Evolutionary conservation across 2,329 filamentous ascomycete genomes (phyloP).

Genomic region (Trichoderma sp.): DNA sequence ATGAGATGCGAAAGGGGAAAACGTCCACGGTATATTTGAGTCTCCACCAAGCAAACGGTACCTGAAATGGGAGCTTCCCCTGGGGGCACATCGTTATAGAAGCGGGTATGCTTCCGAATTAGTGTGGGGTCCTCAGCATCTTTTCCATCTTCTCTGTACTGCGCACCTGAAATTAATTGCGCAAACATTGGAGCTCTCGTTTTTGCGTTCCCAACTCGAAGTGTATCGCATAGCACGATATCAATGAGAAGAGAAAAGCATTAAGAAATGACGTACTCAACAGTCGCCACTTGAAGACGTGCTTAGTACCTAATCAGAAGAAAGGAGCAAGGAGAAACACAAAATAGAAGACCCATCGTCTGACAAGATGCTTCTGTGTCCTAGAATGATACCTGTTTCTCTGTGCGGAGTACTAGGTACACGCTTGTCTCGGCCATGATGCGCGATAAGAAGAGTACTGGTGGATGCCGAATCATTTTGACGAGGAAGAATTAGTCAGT

Average conservation of each 20-base stretch:
- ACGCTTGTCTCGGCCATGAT: not conserved
- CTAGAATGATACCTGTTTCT: not conserved
- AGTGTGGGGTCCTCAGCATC: not conserved
- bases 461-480: not conserved
- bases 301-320: not conserved
- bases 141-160: not conserved
- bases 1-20: not conserved
- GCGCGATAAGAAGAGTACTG: not conserved
- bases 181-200: not conserved
- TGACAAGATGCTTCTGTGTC: not conserved
- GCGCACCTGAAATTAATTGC: not conserved
- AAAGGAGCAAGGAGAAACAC: not conserved
- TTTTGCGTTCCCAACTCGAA: not conserved
- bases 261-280: not conserved
- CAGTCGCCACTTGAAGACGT: not conserved
- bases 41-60: not conserved
- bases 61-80: not conserved
- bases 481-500: not conserved
- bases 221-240: not conserved
- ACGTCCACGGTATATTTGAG: not conserved
- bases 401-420: not conserved
- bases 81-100: not conserved
- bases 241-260: not conserved
- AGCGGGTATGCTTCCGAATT: not conserved
- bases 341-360: not conserved